A percentile compares a stretch with the other conserved stretches of the same genome.
Evolutionary conservation across 2,329 filamentous ascomycete species (phyloP).

Genomic region (Ustulina deusta): DNA sequence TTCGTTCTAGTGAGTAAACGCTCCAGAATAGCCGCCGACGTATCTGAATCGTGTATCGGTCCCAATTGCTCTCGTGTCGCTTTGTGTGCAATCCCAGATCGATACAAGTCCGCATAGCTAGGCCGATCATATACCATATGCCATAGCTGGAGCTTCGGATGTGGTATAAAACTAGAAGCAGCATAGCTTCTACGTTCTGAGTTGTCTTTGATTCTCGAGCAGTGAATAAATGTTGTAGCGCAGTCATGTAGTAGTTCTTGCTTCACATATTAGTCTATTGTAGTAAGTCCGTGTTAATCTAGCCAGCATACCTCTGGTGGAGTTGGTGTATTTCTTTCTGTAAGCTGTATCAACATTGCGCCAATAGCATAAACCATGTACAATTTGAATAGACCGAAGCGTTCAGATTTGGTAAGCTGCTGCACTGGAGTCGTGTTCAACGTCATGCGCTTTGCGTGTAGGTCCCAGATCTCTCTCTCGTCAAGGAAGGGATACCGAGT

Average conservation of each 20-base stretch:
- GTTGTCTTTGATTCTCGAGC: constrained; percentile 62
- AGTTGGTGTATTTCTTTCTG: constrained; percentile 56
- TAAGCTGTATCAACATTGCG: constrained; percentile 61
- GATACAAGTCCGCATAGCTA: constrained; percentile 65
- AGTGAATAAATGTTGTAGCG: constrained; percentile 61
- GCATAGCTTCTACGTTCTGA: constrained; percentile 65
- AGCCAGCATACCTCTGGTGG: constrained; percentile 54
- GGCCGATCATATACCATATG: constrained; percentile 66
- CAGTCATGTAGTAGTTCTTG: constrained; percentile 62
- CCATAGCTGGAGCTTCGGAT: constrained; percentile 63
- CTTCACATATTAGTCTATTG: constrained; percentile 31
- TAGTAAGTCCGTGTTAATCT: constrained; percentile 13
- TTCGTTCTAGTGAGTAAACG: constrained; percentile 62
- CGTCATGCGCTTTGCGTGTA: constrained; percentile 56
- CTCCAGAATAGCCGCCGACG: constrained; percentile 64
- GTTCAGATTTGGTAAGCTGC: constrained; percentile 50
- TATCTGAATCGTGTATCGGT: constrained; percentile 58
- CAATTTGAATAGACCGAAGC: constrained; percentile 63
- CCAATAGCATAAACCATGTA: constrained; percentile 66
- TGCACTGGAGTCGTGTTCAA: constrained; percentile 53
- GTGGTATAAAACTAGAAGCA: constrained; percentile 63
- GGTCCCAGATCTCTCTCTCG: constrained; percentile 57
- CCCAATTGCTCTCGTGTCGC: constrained; percentile 57
- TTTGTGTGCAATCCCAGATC: constrained; percentile 64
- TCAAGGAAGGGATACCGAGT: constrained; percentile 64